phyloP scores from a whole-genome alignment of 495 filamentous ascomycete species.

The Neurospora sublineolata region DNA sequence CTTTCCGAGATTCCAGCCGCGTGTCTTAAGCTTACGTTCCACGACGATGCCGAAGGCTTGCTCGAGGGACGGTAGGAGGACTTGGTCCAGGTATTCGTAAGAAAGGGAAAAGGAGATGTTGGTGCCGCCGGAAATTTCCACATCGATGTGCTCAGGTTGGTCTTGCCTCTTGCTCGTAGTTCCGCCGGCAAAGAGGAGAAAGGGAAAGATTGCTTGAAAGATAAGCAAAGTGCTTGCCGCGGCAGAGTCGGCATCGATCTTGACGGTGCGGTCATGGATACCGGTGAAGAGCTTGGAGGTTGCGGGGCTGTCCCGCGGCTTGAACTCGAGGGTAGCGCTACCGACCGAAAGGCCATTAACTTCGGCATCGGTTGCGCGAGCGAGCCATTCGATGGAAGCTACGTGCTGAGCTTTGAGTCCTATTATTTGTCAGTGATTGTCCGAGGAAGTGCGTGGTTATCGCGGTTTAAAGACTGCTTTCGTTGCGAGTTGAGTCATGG shows the following conservation, averaged over 20 bases:
- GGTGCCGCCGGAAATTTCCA: slow-evolving; percentile 66
- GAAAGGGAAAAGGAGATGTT: slow-evolving; percentile 63
- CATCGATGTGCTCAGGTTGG: slow-evolving; percentile 24
- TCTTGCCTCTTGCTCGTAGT: slow-evolving; percentile 18
- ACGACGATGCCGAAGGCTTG: slow-evolving; percentile 49
- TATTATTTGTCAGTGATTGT: slow-evolving; percentile 3
- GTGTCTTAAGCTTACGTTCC: slow-evolving; percentile 39
- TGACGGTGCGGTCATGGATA: slow-evolving; percentile 24
- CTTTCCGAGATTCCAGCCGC: slow-evolving; percentile 59
- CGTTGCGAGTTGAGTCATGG: neutral
- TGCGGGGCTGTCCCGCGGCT: slow-evolving; percentile 30
- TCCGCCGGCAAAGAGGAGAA: slow-evolving; percentile 48
- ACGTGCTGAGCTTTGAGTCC: slow-evolving; percentile 72
- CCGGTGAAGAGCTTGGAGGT: slow-evolving; percentile 10
- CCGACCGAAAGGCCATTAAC: slow-evolving; percentile 45
- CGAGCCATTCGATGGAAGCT: slow-evolving; percentile 55
- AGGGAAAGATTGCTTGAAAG: slow-evolving; percentile 74
- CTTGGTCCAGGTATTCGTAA: slow-evolving; percentile 67
- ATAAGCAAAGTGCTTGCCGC: slow-evolving; percentile 54
- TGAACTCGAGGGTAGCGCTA: slow-evolving; percentile 42
- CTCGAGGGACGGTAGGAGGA: slow-evolving; percentile 59
- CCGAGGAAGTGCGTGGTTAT: neutral
- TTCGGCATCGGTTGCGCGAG: slow-evolving; percentile 47
- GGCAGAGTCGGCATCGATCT: slow-evolving; percentile 29
- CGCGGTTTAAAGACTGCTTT: neutral